Evolutionary conservation across 208 protist genomes (phyloP), one percentile per base, ranked within the genome.

Genomic region (Blastocrithidia nonstop): DNA sequence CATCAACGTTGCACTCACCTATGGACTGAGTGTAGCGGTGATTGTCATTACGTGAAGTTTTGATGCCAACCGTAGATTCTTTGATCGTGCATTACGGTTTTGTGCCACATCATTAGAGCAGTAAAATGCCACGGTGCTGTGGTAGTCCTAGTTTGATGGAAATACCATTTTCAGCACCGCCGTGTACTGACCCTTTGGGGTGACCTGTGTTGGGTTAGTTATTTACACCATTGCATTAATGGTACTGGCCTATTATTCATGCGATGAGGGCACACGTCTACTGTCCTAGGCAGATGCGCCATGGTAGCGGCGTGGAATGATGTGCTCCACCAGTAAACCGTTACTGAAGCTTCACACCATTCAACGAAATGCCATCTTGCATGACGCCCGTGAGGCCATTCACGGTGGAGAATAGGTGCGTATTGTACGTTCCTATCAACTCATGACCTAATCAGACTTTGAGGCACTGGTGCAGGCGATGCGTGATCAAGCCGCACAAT

Each of bases 371-470:
- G 58, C 61, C 42, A 91, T 91, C 51, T 43, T 91, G 25, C 52
- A 65, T 26, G 82, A 91, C 54, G 71, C 82, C 0, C 65, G 64
- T 45, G 63, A 61, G 9, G 82, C 75, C 17, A 66, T 91, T 43
- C 44, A 42, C 33, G 54, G 70, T 3, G 82, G 82, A 8, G 55
- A 78, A 56, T 51, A 53, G 17, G 82, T 91, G 9, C 82, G 82
- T 50, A 88, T 91, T 51, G 74, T 83, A 24, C 67, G 77, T 20
- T 79, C 63, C 54, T 91, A 91, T 47, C 68, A 83, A 23, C 77
- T 91, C 35, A 82, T 86, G 65, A 83, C 73, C 11, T 77, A 91
- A 61, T 62, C 69, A 17, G 76, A 83, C 63, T 91, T 84, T 55
- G 38, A 66, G 27, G 58, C 47, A 13, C 62, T 87, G 20, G 73